These are phyloP conservation scores for Sporothrix euskadiensis DNA, from an alignment of 2,329 filamentous ascomycete species.

Conservation along the genomic window DNA sequence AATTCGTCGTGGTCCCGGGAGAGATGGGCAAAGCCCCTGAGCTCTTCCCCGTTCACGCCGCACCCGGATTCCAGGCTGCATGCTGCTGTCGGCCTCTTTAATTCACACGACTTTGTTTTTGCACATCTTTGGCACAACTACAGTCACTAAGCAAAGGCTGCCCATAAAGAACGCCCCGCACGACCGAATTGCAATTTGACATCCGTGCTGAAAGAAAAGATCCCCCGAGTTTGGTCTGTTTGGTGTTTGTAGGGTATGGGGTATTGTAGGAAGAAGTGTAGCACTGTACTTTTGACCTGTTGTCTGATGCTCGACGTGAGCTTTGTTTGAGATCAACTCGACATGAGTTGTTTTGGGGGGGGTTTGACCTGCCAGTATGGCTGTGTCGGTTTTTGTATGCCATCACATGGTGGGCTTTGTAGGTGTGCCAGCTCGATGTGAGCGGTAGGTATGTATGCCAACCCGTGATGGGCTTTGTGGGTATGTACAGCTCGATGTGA, in stretches of 20 bases:
- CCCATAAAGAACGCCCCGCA: slow-evolving; percentile 14
- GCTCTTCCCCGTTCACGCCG: slow-evolving; percentile 30
- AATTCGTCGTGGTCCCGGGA: slow-evolving; percentile 36
- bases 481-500: neutral
- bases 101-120: slow-evolving; percentile 57
- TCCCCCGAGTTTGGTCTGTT: neutral
- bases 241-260: neutral
- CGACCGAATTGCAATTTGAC: slow-evolving; percentile 98
- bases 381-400: no score
- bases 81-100: slow-evolving; percentile 35
- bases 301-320: neutral
- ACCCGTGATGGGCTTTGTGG: no score
- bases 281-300: neutral
- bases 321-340: neutral
- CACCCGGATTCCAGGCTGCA: slow-evolving; percentile 44
- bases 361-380: no score
- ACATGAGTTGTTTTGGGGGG: no score
- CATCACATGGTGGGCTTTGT: no score
- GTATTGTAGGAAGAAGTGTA: neutral
- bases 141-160: slow-evolving; percentile 62
- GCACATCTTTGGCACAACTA: slow-evolving; percentile 99
- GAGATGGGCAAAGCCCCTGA: neutral
- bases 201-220: slow-evolving; percentile 73
- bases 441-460: neutral
- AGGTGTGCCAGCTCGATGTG: neutral